These are phyloP conservation scores for Malus orientalis DNA, from an alignment of 306 rosid genomes.

Conservation along the genomic window DNA sequence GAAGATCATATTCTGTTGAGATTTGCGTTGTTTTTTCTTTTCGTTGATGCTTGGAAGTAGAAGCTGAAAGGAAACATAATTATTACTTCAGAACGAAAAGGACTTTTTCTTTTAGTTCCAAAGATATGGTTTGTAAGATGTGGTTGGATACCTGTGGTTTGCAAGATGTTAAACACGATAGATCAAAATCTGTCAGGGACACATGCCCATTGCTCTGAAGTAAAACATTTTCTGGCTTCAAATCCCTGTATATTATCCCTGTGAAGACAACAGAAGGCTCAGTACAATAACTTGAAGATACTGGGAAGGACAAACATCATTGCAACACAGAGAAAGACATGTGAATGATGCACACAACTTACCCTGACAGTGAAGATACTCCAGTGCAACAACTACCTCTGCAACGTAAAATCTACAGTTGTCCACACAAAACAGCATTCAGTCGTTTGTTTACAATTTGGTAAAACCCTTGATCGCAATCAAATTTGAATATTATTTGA, in stretches of 20 bases:
- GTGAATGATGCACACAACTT: not conserved
- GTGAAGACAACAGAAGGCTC: conserved; percentile 1
- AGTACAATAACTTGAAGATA: not conserved
- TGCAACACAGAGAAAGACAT: no score
- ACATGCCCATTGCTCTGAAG: conserved; percentile 76
- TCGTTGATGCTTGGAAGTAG: conserved; percentile 45
- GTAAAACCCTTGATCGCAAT: not conserved
- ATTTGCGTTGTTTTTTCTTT: conserved; percentile 52
- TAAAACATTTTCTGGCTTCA: conserved; percentile 94
- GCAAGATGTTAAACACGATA: conserved; percentile 87
- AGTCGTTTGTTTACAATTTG: not conserved
- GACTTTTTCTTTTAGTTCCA: not conserved
- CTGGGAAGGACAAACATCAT: not conserved
- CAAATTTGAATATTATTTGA: not conserved
- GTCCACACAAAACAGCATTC: not conserved
- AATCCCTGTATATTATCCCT: conserved; percentile 94
- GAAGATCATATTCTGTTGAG: conserved; percentile 61
- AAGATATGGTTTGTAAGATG: not conserved
- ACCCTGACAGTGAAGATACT: conserved; percentile 99
- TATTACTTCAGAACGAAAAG: no score
- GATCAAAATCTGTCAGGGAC: conserved; percentile 80
- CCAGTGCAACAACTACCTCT: conserved; percentile 84
- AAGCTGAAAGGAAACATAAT: conserved; percentile 44
- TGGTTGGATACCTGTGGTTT: conserved; percentile 65
- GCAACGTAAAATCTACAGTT: conserved; percentile 73